Percentiles rank a stretch among this genome's conserved stretches.
Evolutionary conservation across 345 rosid genomes (phyloP).

Genomic region (Heritiera littoralis): DNA sequence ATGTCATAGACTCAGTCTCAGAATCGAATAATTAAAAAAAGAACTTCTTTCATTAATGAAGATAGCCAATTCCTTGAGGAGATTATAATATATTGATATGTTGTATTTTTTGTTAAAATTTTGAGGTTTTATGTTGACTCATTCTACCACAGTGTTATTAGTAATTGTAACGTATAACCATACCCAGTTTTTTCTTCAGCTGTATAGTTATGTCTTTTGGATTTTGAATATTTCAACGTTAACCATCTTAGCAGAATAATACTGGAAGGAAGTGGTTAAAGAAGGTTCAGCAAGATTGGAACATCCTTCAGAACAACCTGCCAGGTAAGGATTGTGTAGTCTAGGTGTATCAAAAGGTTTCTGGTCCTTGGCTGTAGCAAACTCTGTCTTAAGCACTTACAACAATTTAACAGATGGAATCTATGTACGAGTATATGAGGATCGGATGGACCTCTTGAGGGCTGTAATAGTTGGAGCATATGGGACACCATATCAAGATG

Average conservation of each 20-base stretch:
- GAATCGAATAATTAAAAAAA: not conserved
- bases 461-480: conserved; percentile 91
- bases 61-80: conserved; percentile 6
- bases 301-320: conserved; percentile 90
- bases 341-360: conserved; percentile 1
- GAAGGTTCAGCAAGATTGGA: conserved; percentile 99
- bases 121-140: not conserved
- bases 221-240: not conserved
- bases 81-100: not conserved
- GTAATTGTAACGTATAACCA: not conserved
- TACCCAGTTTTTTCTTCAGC: not conserved
- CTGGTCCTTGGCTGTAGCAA: conserved; percentile 6
- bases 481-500: conserved; percentile 99
- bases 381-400: not conserved
- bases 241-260: conserved; percentile 52
- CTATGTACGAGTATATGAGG: conserved; percentile 86
- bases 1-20: not conserved
- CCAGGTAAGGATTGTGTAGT: conserved; percentile 62
- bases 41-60: not conserved
- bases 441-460: conserved; percentile 91
- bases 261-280: conserved; percentile 84
- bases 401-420: conserved; percentile 67
- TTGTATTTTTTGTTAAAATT: not conserved
- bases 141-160: not conserved
- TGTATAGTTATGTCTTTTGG: not conserved